These are phyloP conservation scores for Neonectria magnoliae DNA, from an alignment of 2,329 filamentous ascomycete species.

Conservation along the genomic window DNA sequence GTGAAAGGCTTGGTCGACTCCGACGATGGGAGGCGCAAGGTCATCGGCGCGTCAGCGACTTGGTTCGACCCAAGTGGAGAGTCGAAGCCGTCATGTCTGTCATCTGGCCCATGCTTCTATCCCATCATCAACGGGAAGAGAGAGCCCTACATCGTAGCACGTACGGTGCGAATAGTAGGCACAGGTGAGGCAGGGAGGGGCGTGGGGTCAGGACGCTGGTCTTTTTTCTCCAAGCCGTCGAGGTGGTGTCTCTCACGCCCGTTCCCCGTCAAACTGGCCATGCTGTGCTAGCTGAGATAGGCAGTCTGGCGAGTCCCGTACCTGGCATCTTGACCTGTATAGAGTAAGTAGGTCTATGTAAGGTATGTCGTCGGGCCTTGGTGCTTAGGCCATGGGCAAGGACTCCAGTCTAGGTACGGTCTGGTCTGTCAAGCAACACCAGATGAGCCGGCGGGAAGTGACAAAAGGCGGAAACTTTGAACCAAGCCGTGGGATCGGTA, in stretches of 20 bases:
- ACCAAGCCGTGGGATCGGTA: constrained; percentile 39
- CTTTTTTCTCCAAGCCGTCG: neutral
- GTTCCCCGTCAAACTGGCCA: constrained; percentile 1
- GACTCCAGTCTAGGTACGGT: neutral
- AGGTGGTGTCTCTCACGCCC: constrained; percentile 10
- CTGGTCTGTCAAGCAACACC: constrained; percentile 21
- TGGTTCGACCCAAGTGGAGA: constrained; percentile 35
- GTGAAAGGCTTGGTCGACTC: constrained; percentile 28
- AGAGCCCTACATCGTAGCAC: neutral
- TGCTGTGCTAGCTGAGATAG: constrained; percentile 13
- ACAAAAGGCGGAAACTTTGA: constrained; percentile 32
- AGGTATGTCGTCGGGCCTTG: neutral
- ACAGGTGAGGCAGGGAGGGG: constrained; percentile 13
- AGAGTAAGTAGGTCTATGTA: neutral
- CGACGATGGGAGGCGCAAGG: constrained; percentile 35
- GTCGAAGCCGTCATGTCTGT: constrained; percentile 34
- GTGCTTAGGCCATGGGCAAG: constrained; percentile 1
- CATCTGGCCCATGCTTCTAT: constrained; percentile 32
- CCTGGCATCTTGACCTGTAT: neutral
- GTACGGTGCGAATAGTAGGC: neutral
- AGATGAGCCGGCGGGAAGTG: constrained; percentile 25
- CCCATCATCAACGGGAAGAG: constrained; percentile 20
- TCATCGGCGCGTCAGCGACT: constrained; percentile 37
- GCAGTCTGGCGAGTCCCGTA: neutral
- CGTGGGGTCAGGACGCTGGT: neutral